phyloP scores from a whole-genome alignment of 306 rosid genomes.

The Cucumis hystrix region DNA sequence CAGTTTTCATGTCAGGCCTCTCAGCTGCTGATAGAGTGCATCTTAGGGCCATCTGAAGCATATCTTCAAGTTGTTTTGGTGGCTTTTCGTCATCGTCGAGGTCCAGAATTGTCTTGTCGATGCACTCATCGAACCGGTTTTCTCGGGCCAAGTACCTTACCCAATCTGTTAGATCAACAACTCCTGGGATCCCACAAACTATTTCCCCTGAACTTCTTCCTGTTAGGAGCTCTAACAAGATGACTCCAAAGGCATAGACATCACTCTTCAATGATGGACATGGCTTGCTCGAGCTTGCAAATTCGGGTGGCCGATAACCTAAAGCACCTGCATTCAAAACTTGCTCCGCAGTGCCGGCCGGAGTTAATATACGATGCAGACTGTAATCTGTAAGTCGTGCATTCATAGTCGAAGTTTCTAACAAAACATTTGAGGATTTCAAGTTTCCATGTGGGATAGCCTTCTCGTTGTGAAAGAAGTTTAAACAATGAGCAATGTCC shows the following conservation, averaged over 20 bases:
- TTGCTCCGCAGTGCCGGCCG: constrained; percentile 66
- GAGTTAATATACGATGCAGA: constrained; percentile 57
- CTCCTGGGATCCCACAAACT: constrained; percentile 40
- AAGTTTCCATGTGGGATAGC: constrained; percentile 82
- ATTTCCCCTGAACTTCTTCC: constrained; percentile 53
- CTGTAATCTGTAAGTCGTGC: constrained; percentile 53
- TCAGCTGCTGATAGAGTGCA: constrained; percentile 67
- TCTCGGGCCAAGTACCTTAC: constrained; percentile 39
- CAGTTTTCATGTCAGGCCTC: constrained; percentile 58
- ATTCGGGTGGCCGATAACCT: constrained; percentile 74
- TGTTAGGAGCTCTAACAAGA: constrained; percentile 62
- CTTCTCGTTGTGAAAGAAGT: constrained; percentile 59
- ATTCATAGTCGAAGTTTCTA: constrained; percentile 33
- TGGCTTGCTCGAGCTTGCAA: constrained; percentile 54
- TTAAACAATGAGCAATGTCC: constrained; percentile 43
- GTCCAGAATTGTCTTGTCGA: constrained; percentile 40
- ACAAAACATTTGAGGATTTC: constrained; percentile 59
- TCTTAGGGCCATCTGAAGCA: constrained; percentile 54
- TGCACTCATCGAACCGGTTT: constrained; percentile 40
- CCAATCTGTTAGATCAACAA: constrained; percentile 56
- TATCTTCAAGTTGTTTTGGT: constrained; percentile 28
- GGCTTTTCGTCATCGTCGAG: constrained; percentile 5
- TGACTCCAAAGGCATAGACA: constrained; percentile 65
- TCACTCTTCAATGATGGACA: constrained; percentile 69
- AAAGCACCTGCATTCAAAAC: constrained; percentile 59